phyloP scores from a whole-genome alignment of 2,329 filamentous ascomycete species.

The Diaporthe sp. region DNA sequence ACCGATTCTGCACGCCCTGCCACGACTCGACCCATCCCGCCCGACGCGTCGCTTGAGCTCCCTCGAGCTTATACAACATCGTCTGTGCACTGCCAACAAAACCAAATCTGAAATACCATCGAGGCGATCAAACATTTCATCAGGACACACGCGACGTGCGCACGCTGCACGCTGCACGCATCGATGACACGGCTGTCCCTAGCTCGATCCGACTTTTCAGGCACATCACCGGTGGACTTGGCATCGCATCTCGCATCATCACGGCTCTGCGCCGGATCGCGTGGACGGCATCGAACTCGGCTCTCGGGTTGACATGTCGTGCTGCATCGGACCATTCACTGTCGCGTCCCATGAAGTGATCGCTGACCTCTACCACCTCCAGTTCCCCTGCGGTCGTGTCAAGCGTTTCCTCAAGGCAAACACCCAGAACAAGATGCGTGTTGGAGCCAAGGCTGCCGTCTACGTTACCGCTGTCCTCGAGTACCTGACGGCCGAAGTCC shows the following conservation, averaged over 20 bases:
- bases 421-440: constrained; percentile 99
- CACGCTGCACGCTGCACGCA: neutral
- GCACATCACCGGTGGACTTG: constrained; percentile 8
- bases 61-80: constrained; percentile 25
- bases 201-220: constrained; percentile 3
- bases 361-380: constrained; percentile 43
- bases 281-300: constrained; percentile 22
- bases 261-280: constrained; percentile 34
- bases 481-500: constrained; percentile 97
- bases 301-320: neutral
- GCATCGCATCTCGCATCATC: constrained; percentile 19
- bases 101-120: neutral
- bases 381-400: constrained; percentile 99
- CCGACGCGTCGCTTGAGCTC: constrained; percentile 37
- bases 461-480: constrained; percentile 98
- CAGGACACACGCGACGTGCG: constrained; percentile 8
- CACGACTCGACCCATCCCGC: constrained; percentile 23
- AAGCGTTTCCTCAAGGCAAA: constrained; percentile 99
- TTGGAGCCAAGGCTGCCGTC: constrained; percentile 97
- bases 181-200: neutral
- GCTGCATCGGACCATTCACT: constrained; percentile 6
- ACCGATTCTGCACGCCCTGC: constrained; percentile 34
- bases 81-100: constrained; percentile 2
- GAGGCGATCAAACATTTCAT: neutral
- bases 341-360: neutral